These are phyloP conservation scores for Citrus unshiu DNA, from an alignment of 345 rosid genomes.

Conservation along the genomic window DNA sequence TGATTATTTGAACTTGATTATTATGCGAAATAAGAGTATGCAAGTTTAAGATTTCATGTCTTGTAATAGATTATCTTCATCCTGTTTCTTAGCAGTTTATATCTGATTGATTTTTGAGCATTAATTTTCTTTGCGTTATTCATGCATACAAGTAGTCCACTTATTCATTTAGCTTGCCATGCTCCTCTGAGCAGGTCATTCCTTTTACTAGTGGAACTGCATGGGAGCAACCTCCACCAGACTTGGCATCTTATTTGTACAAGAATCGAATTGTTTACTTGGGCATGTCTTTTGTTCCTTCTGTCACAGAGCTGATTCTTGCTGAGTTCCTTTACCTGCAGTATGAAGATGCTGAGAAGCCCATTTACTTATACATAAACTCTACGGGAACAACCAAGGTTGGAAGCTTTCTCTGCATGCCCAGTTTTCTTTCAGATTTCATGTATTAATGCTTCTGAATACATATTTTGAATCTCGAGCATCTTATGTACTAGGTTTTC, in stretches of 20 bases:
- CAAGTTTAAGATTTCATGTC: not conserved
- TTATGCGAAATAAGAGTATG: not conserved
- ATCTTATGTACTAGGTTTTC: not conserved
- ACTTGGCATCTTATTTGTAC: constrained; percentile 78
- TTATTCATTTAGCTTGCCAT: not conserved
- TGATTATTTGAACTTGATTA: not conserved
- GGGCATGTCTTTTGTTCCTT: constrained; percentile 95
- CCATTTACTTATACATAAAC: constrained; percentile 88
- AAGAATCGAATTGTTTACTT: constrained; percentile 83
- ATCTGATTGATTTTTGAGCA: not conserved
- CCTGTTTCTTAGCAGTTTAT: not conserved
- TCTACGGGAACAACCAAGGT: constrained; percentile 96
- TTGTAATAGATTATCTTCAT: not conserved
- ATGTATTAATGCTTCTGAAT: not conserved
- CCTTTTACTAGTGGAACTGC: constrained; percentile 72
- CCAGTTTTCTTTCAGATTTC: not conserved
- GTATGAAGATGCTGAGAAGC: constrained; percentile 73
- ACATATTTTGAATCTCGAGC: not conserved
- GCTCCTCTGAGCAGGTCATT: constrained; percentile 56
- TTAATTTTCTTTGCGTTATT: not conserved
- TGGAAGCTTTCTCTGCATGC: constrained; percentile 5
- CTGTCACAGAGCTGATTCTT: constrained; percentile 76
- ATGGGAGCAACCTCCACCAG: constrained; percentile 92
- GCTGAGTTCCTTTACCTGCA: constrained; percentile 94
- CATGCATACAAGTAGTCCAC: not conserved